These are phyloP conservation scores for Euphorbia peplus DNA, from an alignment of 345 rosid genomes.

Conservation along the genomic window DNA sequence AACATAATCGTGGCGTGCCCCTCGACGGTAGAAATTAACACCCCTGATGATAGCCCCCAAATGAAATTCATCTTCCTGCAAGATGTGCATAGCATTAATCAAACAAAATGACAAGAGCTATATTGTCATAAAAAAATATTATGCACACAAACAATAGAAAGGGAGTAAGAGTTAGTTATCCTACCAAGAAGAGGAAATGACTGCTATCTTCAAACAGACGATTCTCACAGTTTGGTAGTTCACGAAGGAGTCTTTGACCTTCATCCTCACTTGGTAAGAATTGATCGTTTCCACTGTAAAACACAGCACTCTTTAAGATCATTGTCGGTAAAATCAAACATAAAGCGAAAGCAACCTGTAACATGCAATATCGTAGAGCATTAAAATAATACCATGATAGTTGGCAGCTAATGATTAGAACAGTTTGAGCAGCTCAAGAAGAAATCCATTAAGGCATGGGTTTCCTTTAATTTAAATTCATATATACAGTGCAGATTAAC, in stretches of 20 bases:
- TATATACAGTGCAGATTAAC: neutral
- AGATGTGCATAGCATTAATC: neutral
- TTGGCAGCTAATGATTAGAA: neutral
- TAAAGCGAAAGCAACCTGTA: neutral
- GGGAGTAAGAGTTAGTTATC: slow-evolving; percentile 22
- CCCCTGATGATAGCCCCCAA: slow-evolving; percentile 41
- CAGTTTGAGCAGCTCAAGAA: slow-evolving; percentile 1
- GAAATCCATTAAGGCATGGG: neutral
- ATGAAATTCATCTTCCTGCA: slow-evolving; percentile 54
- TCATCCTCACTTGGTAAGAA: slow-evolving; percentile 66
- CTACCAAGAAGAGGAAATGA: slow-evolving; percentile 81
- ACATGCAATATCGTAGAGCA: neutral
- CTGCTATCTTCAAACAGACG: slow-evolving; percentile 57
- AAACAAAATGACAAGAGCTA: slow-evolving; percentile 1
- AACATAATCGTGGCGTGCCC: slow-evolving; percentile 35
- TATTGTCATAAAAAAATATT: neutral
- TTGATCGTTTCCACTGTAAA: slow-evolving; percentile 70
- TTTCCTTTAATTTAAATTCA: neutral
- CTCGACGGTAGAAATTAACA: slow-evolving; percentile 51
- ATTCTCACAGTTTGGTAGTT: slow-evolving; percentile 45
- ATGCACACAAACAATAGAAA: neutral
- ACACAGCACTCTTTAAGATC: neutral
- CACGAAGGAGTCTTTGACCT: slow-evolving; percentile 47
- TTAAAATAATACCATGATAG: neutral
- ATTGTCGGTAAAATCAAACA: slow-evolving; percentile 6